Conservation (phyloP, 2,329 filamentous ascomycete genomes). For the Fusarium chlamydosporum region DNA sequence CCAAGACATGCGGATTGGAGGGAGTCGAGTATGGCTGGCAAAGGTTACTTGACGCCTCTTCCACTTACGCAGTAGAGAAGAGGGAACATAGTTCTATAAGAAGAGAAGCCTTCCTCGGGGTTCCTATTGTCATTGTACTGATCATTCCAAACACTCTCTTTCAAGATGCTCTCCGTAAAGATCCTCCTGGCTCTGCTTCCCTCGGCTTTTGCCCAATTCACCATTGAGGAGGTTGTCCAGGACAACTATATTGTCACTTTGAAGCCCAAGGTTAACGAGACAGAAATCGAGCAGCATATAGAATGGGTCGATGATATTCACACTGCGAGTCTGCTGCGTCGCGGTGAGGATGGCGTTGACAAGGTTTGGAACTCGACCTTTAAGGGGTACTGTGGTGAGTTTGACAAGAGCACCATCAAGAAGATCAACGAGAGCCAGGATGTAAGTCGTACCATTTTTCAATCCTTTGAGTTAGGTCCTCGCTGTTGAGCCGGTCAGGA, state of each 20-base stretch:
- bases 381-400: conserved; percentile 61
- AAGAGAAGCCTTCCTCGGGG: fast-evolving
- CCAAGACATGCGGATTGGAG: not conserved
- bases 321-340: conserved; percentile 52
- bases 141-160: not conserved
- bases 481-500: conserved; percentile 53
- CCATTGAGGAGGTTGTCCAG: conserved; percentile 49
- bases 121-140: not conserved
- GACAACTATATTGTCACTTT: conserved; percentile 64
- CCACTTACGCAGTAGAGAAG: not conserved
- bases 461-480: conserved; percentile 48
- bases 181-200: conserved; percentile 42
- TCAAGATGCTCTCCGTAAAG: conserved; percentile 42
- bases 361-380: conserved; percentile 54
- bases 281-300: conserved; percentile 55
- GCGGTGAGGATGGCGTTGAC: conserved; percentile 54
- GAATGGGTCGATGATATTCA: conserved; percentile 54
- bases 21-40: not conserved
- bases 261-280: conserved; percentile 54
- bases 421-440: conserved; percentile 57
- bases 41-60: not conserved
- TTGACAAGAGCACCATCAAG: conserved; percentile 60
- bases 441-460: conserved; percentile 49
- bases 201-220: conserved; percentile 21
- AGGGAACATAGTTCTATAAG: conserved; percentile 18